Conservation (phyloP, 2,329 filamentous ascomycete species). For the Geosmithia putterillii region DNA sequence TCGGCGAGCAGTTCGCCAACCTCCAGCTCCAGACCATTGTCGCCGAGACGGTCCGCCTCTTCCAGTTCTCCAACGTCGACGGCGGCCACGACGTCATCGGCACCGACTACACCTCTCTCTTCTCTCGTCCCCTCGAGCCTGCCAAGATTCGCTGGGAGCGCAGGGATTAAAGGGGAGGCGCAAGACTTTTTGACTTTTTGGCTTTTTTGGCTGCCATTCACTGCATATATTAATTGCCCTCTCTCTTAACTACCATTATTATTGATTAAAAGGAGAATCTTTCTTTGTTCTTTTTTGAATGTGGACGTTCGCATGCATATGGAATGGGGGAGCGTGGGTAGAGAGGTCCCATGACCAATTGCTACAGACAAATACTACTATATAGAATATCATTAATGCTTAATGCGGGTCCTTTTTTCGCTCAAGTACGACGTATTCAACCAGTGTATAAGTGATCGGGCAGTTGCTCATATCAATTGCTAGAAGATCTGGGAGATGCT, state of each 20-base stretch:
- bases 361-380: not conserved
- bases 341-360: not conserved
- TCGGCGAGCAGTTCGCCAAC: conserved; percentile 94
- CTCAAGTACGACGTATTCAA: not conserved
- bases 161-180: conserved; percentile 25
- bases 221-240: not conserved
- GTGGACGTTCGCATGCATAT: not conserved
- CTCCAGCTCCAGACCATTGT: conserved; percentile 81
- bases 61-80: conserved; percentile 68
- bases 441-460: not conserved
- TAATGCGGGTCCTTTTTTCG: not conserved
- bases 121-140: conserved; percentile 60
- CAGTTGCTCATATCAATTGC: too few species aligned
- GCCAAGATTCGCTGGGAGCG: conserved; percentile 67
- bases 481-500: too few species aligned
- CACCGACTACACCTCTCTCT: conserved; percentile 58
- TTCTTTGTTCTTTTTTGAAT: not conserved
- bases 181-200: not conserved
- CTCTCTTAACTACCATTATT: not conserved
- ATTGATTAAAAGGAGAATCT: not conserved
- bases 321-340: not conserved
- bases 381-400: not conserved
- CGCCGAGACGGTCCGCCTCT: conserved; percentile 61
- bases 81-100: conserved; percentile 57
- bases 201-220: not conserved